These are phyloP conservation scores for Vaccinium darrowii DNA, from an alignment of 148 eudicot species.

Conservation along the genomic window DNA sequence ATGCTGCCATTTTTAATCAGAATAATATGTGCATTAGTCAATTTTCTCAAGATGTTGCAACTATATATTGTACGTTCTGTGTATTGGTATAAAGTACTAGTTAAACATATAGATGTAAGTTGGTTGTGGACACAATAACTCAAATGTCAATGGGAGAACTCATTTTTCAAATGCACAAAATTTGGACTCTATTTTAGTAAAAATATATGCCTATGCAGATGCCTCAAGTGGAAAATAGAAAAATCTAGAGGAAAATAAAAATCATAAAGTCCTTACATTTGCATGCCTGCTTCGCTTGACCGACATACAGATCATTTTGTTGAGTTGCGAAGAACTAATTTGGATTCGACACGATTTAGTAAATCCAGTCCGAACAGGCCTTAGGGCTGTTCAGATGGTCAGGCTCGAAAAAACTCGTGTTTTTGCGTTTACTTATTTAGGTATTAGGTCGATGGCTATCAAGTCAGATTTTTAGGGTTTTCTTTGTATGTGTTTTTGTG, in stretches of 20 bases:
- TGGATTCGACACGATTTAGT: too few species aligned
- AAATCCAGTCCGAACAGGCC: too few species aligned
- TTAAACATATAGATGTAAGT: neutral
- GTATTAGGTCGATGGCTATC: too few species aligned
- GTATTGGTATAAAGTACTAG: neutral
- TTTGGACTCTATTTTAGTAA: neutral
- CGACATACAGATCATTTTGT: neutral
- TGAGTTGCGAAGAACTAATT: too few species aligned
- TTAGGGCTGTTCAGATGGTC: too few species aligned
- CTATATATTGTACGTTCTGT: neutral
- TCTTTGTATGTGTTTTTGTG: too few species aligned
- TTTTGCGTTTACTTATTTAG: too few species aligned
- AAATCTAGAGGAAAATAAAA: neutral
- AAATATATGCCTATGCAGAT: neutral
- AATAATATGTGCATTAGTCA: neutral
- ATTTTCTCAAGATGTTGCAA: neutral
- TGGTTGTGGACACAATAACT: neutral
- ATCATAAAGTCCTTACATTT: neutral
- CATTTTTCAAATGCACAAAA: neutral
- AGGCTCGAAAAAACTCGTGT: too few species aligned
- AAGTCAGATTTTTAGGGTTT: too few species aligned
- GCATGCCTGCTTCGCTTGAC: neutral
- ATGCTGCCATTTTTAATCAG: neutral
- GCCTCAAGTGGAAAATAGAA: neutral
- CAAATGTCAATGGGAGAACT: conserved; percentile 8